Percentiles rank a stretch among this genome's conserved stretches.
Evolutionary conservation across 2,329 filamentous ascomycete genomes (phyloP).

Genomic region (Niveomyces coronatus): DNA sequence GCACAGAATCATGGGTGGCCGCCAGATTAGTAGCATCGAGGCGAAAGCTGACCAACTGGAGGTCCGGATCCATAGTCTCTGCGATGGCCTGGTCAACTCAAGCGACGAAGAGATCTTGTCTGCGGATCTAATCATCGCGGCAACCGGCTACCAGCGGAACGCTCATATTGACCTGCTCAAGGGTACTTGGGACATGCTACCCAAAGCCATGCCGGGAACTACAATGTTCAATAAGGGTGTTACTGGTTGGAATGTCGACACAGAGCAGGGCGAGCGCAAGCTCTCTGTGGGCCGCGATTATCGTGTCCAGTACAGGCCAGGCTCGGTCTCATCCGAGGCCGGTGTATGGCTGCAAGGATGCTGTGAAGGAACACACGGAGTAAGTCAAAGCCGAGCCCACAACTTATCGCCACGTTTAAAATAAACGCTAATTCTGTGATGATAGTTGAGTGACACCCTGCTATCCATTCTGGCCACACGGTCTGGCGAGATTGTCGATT

Average conservation of each 20-base stretch:
- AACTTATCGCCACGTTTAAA: neutral
- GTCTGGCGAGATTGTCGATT: constrained; percentile 67
- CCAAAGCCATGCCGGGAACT: constrained; percentile 29
- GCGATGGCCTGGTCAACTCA: constrained; percentile 26
- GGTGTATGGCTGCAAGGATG: constrained; percentile 92
- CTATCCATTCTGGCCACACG: constrained; percentile 68
- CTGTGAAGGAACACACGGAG: constrained; percentile 84
- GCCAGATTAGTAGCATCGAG: constrained; percentile 55
- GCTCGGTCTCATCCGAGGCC: constrained; percentile 57
- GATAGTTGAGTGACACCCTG: constrained; percentile 66
- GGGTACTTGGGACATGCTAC: constrained; percentile 55
- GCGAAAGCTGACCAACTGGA: constrained; percentile 38
- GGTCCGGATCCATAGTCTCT: constrained; percentile 44
- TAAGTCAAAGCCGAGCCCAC: constrained; percentile 38
- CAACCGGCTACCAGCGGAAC: constrained; percentile 75
- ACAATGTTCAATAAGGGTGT: constrained; percentile 24
- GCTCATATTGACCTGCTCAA: constrained; percentile 69
- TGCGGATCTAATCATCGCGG: constrained; percentile 73
- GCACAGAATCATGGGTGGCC: constrained; percentile 64
- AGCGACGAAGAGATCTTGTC: constrained; percentile 51
- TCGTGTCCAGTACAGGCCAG: constrained; percentile 58
- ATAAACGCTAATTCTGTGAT: constrained; percentile 1
- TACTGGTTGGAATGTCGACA: constrained; percentile 31
- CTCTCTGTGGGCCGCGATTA: constrained; percentile 72
- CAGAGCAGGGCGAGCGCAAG: constrained; percentile 29